Evolutionary conservation across 2,329 filamentous ascomycete species (phyloP).

Genomic region (Trichophyton verrucosum): DNA sequence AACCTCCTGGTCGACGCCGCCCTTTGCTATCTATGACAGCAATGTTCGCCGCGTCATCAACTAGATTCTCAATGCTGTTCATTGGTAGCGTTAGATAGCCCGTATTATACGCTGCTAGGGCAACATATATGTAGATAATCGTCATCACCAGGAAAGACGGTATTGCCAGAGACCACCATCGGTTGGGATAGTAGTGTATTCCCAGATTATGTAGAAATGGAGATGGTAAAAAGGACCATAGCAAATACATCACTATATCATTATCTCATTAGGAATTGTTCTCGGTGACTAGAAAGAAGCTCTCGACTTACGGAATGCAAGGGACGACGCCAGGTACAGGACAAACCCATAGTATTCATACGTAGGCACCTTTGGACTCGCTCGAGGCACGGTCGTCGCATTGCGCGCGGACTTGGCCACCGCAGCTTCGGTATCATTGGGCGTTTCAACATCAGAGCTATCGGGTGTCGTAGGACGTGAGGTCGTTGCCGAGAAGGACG

Average conservation of each 20-base stretch:
- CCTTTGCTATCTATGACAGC: slow-evolving; percentile 68
- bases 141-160: slow-evolving; percentile 82
- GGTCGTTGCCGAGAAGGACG: slow-evolving; percentile 51
- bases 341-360: slow-evolving; percentile 99
- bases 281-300: slow-evolving; percentile 23
- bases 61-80: slow-evolving; percentile 70
- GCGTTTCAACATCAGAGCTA: slow-evolving; percentile 69
- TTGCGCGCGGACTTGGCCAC: slow-evolving; percentile 49
- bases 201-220: slow-evolving; percentile 86
- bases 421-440: slow-evolving; percentile 47
- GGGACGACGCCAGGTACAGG: slow-evolving; percentile 76
- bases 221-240: slow-evolving; percentile 84
- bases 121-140: slow-evolving; percentile 86
- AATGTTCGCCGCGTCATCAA: slow-evolving; percentile 79
- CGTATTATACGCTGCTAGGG: slow-evolving; percentile 80
- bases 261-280: background rate
- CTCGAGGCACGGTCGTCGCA: slow-evolving; percentile 60
- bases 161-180: slow-evolving; percentile 93
- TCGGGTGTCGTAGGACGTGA: slow-evolving; percentile 91
- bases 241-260: slow-evolving; percentile 45
- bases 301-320: slow-evolving; percentile 57
- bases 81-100: slow-evolving; percentile 75
- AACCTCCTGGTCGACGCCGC: slow-evolving; percentile 36
- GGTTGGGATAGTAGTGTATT: slow-evolving; percentile 91
- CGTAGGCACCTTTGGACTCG: slow-evolving; percentile 87